phyloP scores from a whole-genome alignment of 73 alveolate genomes.

The Paramecium sonneborni region DNA sequence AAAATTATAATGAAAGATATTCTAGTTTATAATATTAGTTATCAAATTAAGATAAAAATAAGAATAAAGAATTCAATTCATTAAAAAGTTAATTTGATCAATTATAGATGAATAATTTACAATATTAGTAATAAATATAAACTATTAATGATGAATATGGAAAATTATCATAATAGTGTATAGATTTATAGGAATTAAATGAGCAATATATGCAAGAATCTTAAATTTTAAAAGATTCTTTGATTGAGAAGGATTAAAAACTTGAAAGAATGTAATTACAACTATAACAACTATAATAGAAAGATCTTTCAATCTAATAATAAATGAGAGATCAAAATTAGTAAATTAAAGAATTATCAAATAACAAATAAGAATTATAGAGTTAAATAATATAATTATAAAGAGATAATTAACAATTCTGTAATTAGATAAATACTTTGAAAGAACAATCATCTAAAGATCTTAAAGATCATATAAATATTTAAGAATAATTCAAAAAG shows the following conservation, averaged over 20 bases:
- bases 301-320: neutral
- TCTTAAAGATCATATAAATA: neutral
- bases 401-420: neutral
- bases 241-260: conserved; percentile 6
- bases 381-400: neutral
- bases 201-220: conserved; percentile 13
- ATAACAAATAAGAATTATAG: neutral
- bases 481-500: neutral
- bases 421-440: neutral
- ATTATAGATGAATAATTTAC: neutral
- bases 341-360: neutral
- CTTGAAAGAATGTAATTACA: neutral
- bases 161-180: neutral
- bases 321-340: neutral
- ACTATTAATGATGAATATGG: neutral
- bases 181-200: conserved; percentile 17
- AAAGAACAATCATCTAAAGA: neutral
- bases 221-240: neutral
- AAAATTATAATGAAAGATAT: conserved; percentile 7
- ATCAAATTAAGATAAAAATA: neutral
- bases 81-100: neutral
- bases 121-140: neutral
- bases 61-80: neutral
- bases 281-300: neutral
- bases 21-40: neutral